Percentiles rank a stretch among this genome's conserved stretches.
These are phyloP conservation scores for Ascodesmis nigricans DNA, from an alignment of 495 filamentous ascomycete genomes.

Conservation along the genomic window DNA sequence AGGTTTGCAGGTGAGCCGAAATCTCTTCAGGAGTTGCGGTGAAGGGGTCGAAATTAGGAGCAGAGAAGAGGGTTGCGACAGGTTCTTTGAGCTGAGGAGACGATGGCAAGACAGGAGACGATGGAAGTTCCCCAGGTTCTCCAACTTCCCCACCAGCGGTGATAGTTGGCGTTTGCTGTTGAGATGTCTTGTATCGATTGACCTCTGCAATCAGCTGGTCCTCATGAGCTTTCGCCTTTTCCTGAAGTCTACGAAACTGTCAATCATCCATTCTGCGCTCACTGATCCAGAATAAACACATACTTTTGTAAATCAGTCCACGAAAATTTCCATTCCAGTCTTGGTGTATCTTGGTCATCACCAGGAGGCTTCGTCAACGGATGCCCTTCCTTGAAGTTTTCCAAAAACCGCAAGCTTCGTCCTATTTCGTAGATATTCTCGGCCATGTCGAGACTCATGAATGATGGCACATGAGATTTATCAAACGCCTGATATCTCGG, in stretches of 20 bases:
- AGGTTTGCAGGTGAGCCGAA: no score
- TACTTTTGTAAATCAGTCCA: constrained; percentile 46
- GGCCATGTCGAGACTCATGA: constrained; percentile 42
- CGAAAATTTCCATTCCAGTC: constrained; percentile 48
- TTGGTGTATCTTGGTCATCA: constrained; percentile 34
- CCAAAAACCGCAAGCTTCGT: constrained; percentile 50
- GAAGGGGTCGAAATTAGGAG: no score
- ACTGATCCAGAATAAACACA: neutral
- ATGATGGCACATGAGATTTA: constrained; percentile 39
- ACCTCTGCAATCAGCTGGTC: constrained; percentile 9
- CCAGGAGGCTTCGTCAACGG: constrained; percentile 48
- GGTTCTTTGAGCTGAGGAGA: no score
- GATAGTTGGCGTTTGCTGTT: no score
- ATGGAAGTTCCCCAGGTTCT: no score
- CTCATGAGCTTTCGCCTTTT: constrained; percentile 16
- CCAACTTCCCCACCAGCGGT: no score
- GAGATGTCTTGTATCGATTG: no score
- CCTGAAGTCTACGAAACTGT: constrained; percentile 8
- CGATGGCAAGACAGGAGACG: no score
- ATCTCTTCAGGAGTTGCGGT: no score
- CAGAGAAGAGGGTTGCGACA: no score
- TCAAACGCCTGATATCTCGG: constrained; percentile 24
- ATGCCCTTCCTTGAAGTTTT: constrained; percentile 52
- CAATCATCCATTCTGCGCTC: neutral
- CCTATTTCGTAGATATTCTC: constrained; percentile 54